Evolutionary conservation across 106 monocot species (phyloP).

Genomic region (Dactylorhiza incarnata): DNA sequence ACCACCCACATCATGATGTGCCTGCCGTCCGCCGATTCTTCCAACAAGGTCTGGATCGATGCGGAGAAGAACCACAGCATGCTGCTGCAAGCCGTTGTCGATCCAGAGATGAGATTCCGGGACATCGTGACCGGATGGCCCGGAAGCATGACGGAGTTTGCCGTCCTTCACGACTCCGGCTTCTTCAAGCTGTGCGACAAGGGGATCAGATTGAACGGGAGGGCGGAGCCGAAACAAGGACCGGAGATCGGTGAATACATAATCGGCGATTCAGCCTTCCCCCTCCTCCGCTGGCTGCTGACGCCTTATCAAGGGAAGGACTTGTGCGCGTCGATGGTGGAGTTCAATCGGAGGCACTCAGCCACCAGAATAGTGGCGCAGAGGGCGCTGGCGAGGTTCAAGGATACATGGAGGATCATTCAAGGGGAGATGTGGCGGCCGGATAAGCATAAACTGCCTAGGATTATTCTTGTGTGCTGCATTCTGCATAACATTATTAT

Average conservation of each 20-base stretch:
- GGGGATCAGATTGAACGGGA: constrained; percentile 40
- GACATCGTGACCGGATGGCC: constrained; percentile 89
- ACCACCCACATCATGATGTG: constrained; percentile 75
- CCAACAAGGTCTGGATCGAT: constrained; percentile 57
- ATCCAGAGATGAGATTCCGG: constrained; percentile 48
- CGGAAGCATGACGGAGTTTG: constrained; percentile 58
- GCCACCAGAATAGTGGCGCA: constrained; percentile 61
- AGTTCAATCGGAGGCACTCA: constrained; percentile 66
- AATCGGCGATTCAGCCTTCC: constrained; percentile 57
- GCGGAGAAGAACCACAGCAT: constrained; percentile 62
- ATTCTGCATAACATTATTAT: constrained; percentile 82
- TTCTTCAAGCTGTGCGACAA: constrained; percentile 76
- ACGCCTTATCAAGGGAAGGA: constrained; percentile 71
- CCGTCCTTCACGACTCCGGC: constrained; percentile 52
- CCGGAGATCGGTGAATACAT: constrained; percentile 68
- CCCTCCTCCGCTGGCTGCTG: constrained; percentile 77
- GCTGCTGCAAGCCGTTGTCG: constrained; percentile 53
- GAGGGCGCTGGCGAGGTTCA: constrained; percentile 64
- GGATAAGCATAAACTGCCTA: constrained; percentile 75
- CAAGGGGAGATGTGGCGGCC: constrained; percentile 96
- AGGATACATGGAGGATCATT: constrained; percentile 77
- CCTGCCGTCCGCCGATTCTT: constrained; percentile 39
- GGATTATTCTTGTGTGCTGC: constrained; percentile 86
- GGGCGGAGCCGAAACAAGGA: constrained; percentile 20
- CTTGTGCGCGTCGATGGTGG: constrained; percentile 21